Base-by-base conservation (phyloP, 768 basidiomycete species). In the Cystofilobasidium capitatum region DNA sequence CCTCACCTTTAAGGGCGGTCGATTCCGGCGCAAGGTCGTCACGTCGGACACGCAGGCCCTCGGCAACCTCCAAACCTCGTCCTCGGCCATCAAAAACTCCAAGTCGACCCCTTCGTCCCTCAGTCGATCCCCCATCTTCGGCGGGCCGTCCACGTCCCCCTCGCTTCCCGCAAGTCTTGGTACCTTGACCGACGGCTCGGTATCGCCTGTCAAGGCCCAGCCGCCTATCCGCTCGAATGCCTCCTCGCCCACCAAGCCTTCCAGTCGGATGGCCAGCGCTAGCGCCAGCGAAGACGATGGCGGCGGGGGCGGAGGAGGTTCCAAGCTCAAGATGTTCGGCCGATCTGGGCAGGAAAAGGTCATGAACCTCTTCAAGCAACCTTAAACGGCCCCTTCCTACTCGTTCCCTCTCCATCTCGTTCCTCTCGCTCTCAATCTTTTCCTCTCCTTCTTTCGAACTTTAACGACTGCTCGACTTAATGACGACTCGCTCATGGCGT, bases 1-100 rank as follows among this genome's bases (percentile, higher is more conserved):
- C 3, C 62, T 69, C 29, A 69, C 62, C 20, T 69, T 69, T 42
- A 62, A 58, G 55, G 40, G 44, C n/a, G 51, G 58, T n/a, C 51
- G 39, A 26, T 67, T 55, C 40, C 49, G 58, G 20, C 66, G 58
- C 51, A 54, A 62, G n/a, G 45, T 47, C 24, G 14, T 36, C 20
- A 24, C 22, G 29, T 45, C 64, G 8, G 54, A 65, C 5, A 44
- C 57, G 33, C 42, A 58, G 31, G 35, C 14, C 3, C n/a, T 37
- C 26, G 49, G 40, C 33, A 20, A 22, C 29, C 55, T 44, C 57
- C 22, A n/a, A 49, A 44, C 66, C 1, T n/a, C 58, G 29, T 12
- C 51, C 35, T 31, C 59, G 14, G 39, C 29, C 13, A 36, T 55
- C 59, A 44, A 29, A 26, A 39, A n/a, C 20, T 40, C 40, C 16